Base-by-base conservation (phyloP, 768 basidiomycete genomes). In the Suillus bovinus region DNA sequence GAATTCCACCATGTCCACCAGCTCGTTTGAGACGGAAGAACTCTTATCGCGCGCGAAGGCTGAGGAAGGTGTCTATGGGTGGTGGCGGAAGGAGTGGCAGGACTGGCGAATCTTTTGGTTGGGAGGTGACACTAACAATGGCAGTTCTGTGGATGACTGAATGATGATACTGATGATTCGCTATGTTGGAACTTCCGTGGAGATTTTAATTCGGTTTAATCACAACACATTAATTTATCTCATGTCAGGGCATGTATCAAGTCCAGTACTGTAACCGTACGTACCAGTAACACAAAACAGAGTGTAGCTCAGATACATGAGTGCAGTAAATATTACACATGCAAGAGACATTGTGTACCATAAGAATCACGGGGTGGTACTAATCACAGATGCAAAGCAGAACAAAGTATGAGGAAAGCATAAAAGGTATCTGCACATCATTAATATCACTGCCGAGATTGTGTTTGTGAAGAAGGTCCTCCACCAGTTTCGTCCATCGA, bases 101-200 rank as follows among this genome's bases (percentile, higher is more conserved):
- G 92, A 94, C 69, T 94, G 86, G 83, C 79, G 92, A 24, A 83
- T 94, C 14, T 87, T 94, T 70, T 94, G 92, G 92, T 75, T 93
- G 11, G 92, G 92, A 0, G 90, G 90, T 24, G 77, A 76, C 66
- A 74, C 70, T 41, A 75, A 60, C 59, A 74, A 69, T 17, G 64
- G 72, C 31, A 41, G 38, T 13, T 22, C 53, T 34, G 71, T 66
- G 65, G 73, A 68, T 62, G 55, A 24, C 6, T 53, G 11, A 53
- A 59, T 6, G 75, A 59, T 6, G 75, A 76, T 34, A 74, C 54
- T 54, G 1, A 11, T 24, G 24, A 27, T 27, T n/a, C 29, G 55
- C 47, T 31, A 3, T 56, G 17, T 49, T 9, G n/a, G 14, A 17
- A 14, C 14, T 33, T 14, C 27, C 17, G 11, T 31, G 46, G 56